Conservation (phyloP, 2,329 filamentous ascomycete genomes). For the Hypoxylon sp. region DNA sequence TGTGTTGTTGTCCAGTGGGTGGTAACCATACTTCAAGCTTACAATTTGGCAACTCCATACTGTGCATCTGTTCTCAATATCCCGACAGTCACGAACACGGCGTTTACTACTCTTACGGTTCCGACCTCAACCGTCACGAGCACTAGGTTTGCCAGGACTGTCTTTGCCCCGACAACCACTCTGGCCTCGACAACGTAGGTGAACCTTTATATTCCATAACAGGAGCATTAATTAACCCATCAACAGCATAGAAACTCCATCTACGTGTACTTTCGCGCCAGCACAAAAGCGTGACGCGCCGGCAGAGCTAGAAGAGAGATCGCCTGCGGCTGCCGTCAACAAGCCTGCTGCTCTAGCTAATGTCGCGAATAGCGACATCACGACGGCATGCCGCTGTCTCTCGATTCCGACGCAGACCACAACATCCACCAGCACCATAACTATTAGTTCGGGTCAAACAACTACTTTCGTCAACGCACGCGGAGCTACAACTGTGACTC, state of each 20-base stretch:
- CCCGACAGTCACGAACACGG: neutral
- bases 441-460: neutral
- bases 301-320: neutral
- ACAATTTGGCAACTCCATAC: neutral
- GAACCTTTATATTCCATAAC: too few species aligned
- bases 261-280: neutral
- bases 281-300: neutral
- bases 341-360: neutral
- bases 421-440: neutral
- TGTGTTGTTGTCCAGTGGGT: conserved; percentile 1
- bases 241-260: too few species aligned
- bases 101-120: neutral
- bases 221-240: too few species aligned
- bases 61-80: neutral
- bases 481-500: too few species aligned
- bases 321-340: neutral
- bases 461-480: neutral
- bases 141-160: neutral
- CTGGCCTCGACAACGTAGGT: too few species aligned
- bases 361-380: neutral
- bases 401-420: conserved; percentile 1
- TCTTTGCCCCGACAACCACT: neutral
- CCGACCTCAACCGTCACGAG: neutral
- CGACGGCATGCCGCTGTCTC: conserved; percentile 12
- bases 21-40: neutral